Base-by-base conservation (phyloP, 179 eudicot genomes). In the Patellifolia procumbens region DNA sequence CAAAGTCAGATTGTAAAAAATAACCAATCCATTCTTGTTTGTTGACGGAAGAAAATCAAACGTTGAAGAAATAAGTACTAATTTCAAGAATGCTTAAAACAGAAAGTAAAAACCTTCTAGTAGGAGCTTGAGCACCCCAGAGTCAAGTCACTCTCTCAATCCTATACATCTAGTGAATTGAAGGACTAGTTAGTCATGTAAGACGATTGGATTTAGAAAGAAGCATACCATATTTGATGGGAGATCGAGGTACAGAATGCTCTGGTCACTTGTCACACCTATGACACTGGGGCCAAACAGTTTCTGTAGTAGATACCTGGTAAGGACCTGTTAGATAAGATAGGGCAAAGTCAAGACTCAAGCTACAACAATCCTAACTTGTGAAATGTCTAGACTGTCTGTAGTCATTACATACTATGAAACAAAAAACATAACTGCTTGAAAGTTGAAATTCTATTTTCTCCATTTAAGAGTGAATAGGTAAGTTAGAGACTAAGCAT, bases 141-240 rank as follows among this genome's bases (percentile, higher is more conserved):
- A 58, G 52, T 6, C 22, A n/a, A 22, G 32, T 49, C 20, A 37
- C 46, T 48, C 19, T 29, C 28, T 7, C 62, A 26, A 12, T 26
- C 42, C 53, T 35, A 80, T 11, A 24, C 24, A n/a, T 74, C 70
- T 70, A 62, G 35, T 11, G 56, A 20, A 65, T 35, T 34, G 43
- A 26, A n/a, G 46, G 9, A 55, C 73, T 79, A n/a, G 3, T 29
- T 16, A 4, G 10, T 49, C 17, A 45, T 43, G n/a, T 70, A 77
- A 77, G 67, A 75, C 72, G 68, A 78, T 84, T 68, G 4, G 4
- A 28, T 1, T 45, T 26, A 11, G 71, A 49, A 70, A 49, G 55
- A 62, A 72, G 48, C 74, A 43, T 71, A 91, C 98, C 98, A 94
- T 94, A 78, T 94, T 94, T 22, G 98, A 87, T 66, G 96, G 97